Base-by-base conservation (phyloP, 2,329 filamentous ascomycete species). In the Pseudogymnoascus sp. region DNA sequence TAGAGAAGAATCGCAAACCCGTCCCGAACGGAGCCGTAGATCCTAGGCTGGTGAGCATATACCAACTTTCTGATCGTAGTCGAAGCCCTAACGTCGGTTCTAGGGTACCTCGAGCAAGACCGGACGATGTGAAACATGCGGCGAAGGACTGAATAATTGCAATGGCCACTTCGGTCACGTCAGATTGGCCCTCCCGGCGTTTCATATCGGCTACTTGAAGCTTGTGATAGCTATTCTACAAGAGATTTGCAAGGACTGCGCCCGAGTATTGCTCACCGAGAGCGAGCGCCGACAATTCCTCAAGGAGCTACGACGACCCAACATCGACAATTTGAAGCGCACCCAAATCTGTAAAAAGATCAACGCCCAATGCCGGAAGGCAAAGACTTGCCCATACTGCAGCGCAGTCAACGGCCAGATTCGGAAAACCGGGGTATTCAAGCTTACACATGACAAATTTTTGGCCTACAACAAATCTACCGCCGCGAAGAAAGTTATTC, bases 121-220 rank as follows among this genome's bases (percentile, higher is more conserved):
- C 3, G 89, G 85, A 23, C 82, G 79, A 64, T 99, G 94, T 74
- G 79, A 84, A 45, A 97, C 94, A 12, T 99, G 94, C 73, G 85
- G 90, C 58, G 85, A 92, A 71, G 83, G 86, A 14, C 80, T 97
- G 30, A 84, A 91, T 69, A 86, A 88, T 67, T 99, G 94, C 75
- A 94, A 91, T 69, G 94, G 94, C 11, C 94, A 99, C 75, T 99
- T 97, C 72, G 94, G 94, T 55, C 89, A 97, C 75, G 89, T 99
- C 70, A 87, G 90, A 70, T 84, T 99, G 12, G 91, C 93, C 1
- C 80, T 99, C 60, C 94, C 94, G 3, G 91, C 89, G 45, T 97
- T 97, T 72, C 94, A 99, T 73, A 92, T 97, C 67, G 94, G 94
- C 38, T 99, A 97, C 73, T 84, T 99, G 69, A 94, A 92, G 73